Evolutionary conservation across 2,329 filamentous ascomycete species (phyloP), one percentile per base, ranked within the genome.

Genomic region (Apiospora rasikravindrae): DNA sequence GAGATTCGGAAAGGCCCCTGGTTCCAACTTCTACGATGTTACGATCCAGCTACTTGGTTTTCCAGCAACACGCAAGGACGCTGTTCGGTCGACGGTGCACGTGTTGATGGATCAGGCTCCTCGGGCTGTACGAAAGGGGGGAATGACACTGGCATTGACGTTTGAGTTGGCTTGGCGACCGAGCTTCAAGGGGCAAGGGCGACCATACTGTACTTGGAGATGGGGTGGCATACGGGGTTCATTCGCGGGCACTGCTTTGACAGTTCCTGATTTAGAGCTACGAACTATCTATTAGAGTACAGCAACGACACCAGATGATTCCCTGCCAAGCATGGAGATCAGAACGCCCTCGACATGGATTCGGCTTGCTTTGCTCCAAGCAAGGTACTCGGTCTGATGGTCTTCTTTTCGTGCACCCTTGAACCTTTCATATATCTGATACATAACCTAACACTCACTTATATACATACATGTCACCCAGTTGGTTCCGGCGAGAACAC

Each of bases 201-300:
- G 45, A 5, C 45, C 45, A 49, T 6, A 24, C 51, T 5, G 37
- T 7, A 33, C 26, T 33, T 19, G 7, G 2, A 37, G 57, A 64
- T 6, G 57, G 33, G 33, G 33, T 40, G 57, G 10, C 33, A 22
- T 40, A 40, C 33, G 57, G 57, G 57, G 57, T 40, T 64, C 57
- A 64, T 61, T 29, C 29, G 53, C 37, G 29, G 16, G 16, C 26
- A 61, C 14, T 37, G 53, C 37, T 61, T 61, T 37, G 53, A 37
- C 53, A 61, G 53, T 10, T 61, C 53, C 53, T 10, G 29, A 61
- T 61, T 61, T 61, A 61, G 51, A 57, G 26, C 26, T 57, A n/a
- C 19, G 29, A 19, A 40, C 53, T 13, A 64, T 64, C 26, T 51
- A 33, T 37, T 10, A 37, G 29, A 40, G 19, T 13, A 13, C 53